These are phyloP conservation scores for Pseudocercospora pini-densiflorae DNA, from an alignment of 2,329 filamentous ascomycete genomes.

Conservation along the genomic window DNA sequence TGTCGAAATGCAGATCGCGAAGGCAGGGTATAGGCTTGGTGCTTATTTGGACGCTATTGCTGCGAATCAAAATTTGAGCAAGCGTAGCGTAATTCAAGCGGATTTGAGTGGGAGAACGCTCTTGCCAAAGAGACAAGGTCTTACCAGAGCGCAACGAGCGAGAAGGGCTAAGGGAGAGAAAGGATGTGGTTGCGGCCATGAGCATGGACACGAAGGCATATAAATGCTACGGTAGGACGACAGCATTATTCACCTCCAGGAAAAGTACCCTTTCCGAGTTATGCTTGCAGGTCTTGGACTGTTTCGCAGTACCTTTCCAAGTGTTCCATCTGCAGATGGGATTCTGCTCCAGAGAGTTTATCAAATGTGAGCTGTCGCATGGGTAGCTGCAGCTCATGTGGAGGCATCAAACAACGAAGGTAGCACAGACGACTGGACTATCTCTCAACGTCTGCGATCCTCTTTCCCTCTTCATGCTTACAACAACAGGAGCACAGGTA, in stretches of 20 bases:
- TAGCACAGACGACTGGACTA: neutral
- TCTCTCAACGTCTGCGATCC: neutral
- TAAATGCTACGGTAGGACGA: neutral
- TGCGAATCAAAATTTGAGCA: constrained; percentile 19
- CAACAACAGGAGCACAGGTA: neutral
- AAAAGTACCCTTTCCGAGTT: too few species aligned
- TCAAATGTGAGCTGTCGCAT: neutral
- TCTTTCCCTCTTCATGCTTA: neutral
- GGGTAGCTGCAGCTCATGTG: neutral
- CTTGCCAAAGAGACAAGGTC: constrained; percentile 4
- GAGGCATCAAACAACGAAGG: neutral
- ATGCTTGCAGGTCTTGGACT: too few species aligned
- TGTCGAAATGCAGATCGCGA: constrained; percentile 50
- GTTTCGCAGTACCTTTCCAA: too few species aligned
- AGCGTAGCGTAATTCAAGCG: neutral
- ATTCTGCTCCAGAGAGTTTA: too few species aligned
- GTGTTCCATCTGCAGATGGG: too few species aligned
- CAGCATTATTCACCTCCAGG: neutral
- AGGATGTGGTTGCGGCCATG: constrained; percentile 14
- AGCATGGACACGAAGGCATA: constrained; percentile 2
- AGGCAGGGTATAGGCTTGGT: constrained; percentile 45
- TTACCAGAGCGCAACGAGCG: constrained; percentile 13
- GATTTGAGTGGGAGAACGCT: constrained; percentile 15
- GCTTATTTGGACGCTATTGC: constrained; percentile 44
- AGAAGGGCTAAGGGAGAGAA: constrained; percentile 5